A percentile compares a stretch with the other conserved stretches of the same genome.
phyloP scores from a whole-genome alignment of 164 flowering plant species.

The Platanus orientalis region DNA sequence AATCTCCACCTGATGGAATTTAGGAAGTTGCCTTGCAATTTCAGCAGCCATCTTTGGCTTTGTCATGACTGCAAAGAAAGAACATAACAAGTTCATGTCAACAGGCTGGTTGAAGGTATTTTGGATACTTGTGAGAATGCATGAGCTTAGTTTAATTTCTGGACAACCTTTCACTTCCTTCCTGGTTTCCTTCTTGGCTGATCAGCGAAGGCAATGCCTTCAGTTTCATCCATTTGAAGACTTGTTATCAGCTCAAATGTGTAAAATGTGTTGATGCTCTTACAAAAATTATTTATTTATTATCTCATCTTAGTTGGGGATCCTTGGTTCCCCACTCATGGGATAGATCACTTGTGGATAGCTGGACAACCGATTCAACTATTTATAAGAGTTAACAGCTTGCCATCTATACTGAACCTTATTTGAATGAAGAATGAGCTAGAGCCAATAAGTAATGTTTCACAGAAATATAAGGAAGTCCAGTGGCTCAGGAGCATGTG shows the following conservation, averaged over 20 bases:
- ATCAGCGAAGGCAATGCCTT: background rate
- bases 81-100: constrained; percentile 7
- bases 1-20: constrained; percentile 76
- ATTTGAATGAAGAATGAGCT: too few relatives aligned
- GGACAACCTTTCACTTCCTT: background rate
- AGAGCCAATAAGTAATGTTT: too few relatives aligned
- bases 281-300: too few relatives aligned
- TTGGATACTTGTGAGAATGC: background rate
- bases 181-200: background rate
- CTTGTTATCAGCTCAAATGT: background rate
- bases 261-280: background rate
- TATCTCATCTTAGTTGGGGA: background rate
- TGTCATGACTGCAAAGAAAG: constrained; percentile 61
- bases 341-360: too few relatives aligned
- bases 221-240: background rate
- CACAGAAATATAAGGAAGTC: too few relatives aligned
- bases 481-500: too few relatives aligned
- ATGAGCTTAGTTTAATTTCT: background rate
- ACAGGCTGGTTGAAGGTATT: constrained; percentile 5
- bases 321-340: background rate
- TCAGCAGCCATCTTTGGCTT: constrained; percentile 76
- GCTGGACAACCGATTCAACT: background rate
- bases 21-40: constrained; percentile 78
- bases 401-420: background rate
- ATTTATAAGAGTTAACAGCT: background rate